Base-by-base conservation (phyloP, 345 rosid species). In the Gossypium arboreum region DNA sequence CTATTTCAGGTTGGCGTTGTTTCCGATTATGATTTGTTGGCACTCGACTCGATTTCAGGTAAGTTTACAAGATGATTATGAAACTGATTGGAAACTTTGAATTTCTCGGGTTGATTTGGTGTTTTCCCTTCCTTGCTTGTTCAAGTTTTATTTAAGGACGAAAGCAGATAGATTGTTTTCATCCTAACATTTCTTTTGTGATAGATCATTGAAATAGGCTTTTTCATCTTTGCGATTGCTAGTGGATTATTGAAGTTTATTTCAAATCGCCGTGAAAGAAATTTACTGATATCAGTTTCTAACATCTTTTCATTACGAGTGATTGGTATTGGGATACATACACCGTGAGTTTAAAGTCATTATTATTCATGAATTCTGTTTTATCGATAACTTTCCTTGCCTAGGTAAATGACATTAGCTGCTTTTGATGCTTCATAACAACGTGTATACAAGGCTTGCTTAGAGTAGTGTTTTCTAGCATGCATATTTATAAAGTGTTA, bases 21-120 rank as follows among this genome's bases (percentile, higher is more conserved):
- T 84, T 92, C 98, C 52, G 98, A 94, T 84, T 94, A 94, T 80
- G 98, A 94, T 76, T 79, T 94, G 79, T 76, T 94, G 82, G 97
- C 97, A 58, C 81, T 94, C 11, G 97, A 91, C 83, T 83, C 95
- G 50, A 87, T 94, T 61, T 92, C 98, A 85, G 98, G 98, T 91
- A 83, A 34, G 50, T 62, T 66, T 55, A 3, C 29, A 25, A n/a
- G 47, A 58, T 25, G 12, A 3, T 52, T 43, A 55, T 66, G 22
- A 16, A 54, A 59, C 72, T 4, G 45, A 56, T n/a, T 18, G 60
- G 11, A 20, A 18, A 9, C 10, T 9, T 25, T 76, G 22, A 9
- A 7, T 44, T 60, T 75, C 8, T 58, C n/a, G 3, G 22, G n/a
- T 54, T 18, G 13, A 16, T 68, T 75, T 71, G 18, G 12, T 18